These are phyloP conservation scores for Glycine latifolia DNA, from an alignment of 306 rosid species.

Conservation along the genomic window DNA sequence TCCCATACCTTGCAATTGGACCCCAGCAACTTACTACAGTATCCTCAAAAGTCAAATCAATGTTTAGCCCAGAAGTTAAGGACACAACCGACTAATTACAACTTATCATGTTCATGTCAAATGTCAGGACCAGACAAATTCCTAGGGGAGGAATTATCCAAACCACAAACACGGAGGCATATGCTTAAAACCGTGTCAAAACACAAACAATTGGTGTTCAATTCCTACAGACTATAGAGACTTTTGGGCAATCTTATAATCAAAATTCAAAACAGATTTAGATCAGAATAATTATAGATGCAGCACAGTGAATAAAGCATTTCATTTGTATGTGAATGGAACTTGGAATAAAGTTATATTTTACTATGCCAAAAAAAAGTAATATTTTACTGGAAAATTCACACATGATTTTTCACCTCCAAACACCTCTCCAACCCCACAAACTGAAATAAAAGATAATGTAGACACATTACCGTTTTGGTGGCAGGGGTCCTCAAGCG, in stretches of 20 bases:
- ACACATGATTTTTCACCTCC: background rate
- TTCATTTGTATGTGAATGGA: slow-evolving; percentile 4
- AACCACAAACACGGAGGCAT: background rate
- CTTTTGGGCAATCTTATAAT: slow-evolving; percentile 21
- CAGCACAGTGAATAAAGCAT: slow-evolving; percentile 22
- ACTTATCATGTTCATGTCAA: background rate
- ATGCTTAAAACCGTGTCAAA: slow-evolving; percentile 4
- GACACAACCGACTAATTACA: slow-evolving; percentile 17
- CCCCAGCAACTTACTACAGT: background rate
- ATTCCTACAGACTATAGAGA: background rate
- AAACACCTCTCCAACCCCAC: slow-evolving; percentile 24
- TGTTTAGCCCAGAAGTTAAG: background rate
- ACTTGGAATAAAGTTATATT: background rate
- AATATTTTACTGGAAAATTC: slow-evolving; percentile 6
- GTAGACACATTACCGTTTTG: slow-evolving; percentile 68
- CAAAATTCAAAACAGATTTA: background rate
- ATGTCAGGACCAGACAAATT: background rate
- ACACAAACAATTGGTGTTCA: background rate
- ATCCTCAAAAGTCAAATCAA: background rate
- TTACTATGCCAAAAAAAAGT: too few species aligned
- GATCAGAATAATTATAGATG: slow-evolving; percentile 20
- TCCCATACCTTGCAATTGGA: background rate
- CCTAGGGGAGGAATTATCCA: slow-evolving; percentile 8
- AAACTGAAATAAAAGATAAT: slow-evolving; percentile 35
- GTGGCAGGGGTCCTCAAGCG: slow-evolving; percentile 82